phyloP scores from a whole-genome alignment of 148 eudicot genomes.

The Dianthus caryophyllus region DNA sequence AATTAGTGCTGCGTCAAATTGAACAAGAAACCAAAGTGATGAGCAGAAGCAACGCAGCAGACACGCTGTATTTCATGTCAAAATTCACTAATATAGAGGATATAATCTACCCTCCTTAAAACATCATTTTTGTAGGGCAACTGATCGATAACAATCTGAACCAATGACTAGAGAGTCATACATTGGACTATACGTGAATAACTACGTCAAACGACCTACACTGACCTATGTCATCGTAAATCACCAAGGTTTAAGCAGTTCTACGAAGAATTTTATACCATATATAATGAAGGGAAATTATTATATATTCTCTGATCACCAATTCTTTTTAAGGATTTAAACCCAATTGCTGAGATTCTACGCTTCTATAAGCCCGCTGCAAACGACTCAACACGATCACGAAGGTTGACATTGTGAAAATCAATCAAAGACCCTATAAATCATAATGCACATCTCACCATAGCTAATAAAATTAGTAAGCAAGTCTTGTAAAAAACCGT shows the following conservation, averaged over 20 bases:
- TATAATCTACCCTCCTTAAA: background rate
- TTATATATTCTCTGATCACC: too few relatives aligned
- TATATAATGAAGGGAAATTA: too few relatives aligned
- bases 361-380: too few relatives aligned
- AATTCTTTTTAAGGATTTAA: too few relatives aligned
- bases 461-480: too few relatives aligned
- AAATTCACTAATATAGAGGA: background rate
- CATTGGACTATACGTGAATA: background rate
- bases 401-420: background rate
- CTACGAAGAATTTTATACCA: too few relatives aligned
- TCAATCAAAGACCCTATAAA: background rate
- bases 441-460: background rate
- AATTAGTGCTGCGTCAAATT: too few relatives aligned
- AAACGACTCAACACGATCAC: too few relatives aligned
- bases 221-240: background rate
- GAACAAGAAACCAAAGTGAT: too few relatives aligned
- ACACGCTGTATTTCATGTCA: background rate
- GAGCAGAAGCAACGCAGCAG: too few relatives aligned
- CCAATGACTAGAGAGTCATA: background rate
- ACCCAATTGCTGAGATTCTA: too few relatives aligned
- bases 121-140: constrained; percentile 4
- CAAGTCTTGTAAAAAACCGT: too few relatives aligned
- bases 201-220: background rate
- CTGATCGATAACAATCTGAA: background rate
- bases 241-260: background rate